Base-by-base conservation (phyloP, 2,329 filamentous ascomycete genomes). In the Neonectria coccinea region DNA sequence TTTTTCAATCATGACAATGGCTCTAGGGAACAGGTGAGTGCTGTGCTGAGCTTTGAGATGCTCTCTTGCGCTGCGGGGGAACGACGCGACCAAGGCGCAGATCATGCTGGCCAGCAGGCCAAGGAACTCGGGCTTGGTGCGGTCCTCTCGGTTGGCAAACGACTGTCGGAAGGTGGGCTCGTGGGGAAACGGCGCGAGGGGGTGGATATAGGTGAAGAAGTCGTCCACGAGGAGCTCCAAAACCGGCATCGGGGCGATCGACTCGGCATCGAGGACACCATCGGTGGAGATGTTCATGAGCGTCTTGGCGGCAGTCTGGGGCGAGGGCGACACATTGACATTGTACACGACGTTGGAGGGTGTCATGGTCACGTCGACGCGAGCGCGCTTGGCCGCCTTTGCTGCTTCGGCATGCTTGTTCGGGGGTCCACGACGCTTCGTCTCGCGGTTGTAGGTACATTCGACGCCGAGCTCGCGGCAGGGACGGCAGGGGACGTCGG, bases 181-280 rank as follows among this genome's bases (percentile, higher is more conserved):
- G 76, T 94, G 92, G 0, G 92, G 92, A 62, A 94, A 94, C 0
- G 92, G 92, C 62, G 87, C 88, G 9, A 94, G 84, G 1, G 92
- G 92, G 71, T 94, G 91, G 57, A 94, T 90, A 75, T 93, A 93
- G 18, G 90, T 93, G 79, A 94, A 94, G 83, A 92, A 94, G 79
- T 94, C 92, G 76, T 94, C 90, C 62, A 94, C 86, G 16, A 94
- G 83, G 2, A 90, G 84, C 71, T 91, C 85, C 56, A 94, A 80
- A 11, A 90, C 88, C 8, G 87, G 85, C 77, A 90, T 83, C 0
- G 91, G 89, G 44, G 90, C 91, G 66, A 94, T 93, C 2, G 86
- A 83, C 74, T 94, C 92, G 52, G 89, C 87, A 64, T 88, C 86
- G 14, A 88, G 74, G n/a, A 78, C 75, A 29, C 72, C 74, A n/a